Base-by-base conservation (phyloP, 2,329 filamentous ascomycete genomes). In the Fusarium armeniacum region DNA sequence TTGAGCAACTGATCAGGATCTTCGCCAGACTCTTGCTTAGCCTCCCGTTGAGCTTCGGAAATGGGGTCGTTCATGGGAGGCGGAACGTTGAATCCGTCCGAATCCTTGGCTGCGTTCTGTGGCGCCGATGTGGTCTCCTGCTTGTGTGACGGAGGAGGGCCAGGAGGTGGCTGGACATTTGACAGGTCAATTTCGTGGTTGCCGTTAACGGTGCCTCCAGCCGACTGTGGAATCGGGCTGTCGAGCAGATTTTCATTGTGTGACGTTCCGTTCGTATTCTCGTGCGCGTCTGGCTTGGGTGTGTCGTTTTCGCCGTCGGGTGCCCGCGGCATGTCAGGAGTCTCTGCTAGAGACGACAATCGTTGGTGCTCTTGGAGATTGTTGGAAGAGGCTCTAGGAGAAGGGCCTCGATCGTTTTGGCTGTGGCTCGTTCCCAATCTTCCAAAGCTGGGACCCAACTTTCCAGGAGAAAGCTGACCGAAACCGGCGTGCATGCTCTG, bases 21-120 rank as follows among this genome's bases (percentile, higher is more conserved):
- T 51, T 90, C 88, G 15, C 81, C 83, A 11, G 80, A 80, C 55
- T 84, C 85, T 76, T 60, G 68, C 33, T 70, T 67, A 18, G 72
- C 72, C n/a, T 94, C 92, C 44, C 85, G 85, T 77, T 94, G 87
- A 10, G 92, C 92, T 76, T 91, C 88, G 0, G 92, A 91, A 61
- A 95, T 91, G 5, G 89, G 84, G 77, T 90, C 83, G 71, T 89
- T 84, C 72, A 84, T 83, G 2, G 87, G 82, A 0, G 88, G 84
- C 0, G 91, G 92, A n/a, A 95, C 86, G 6, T 86, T 91, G 76
- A 90, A 96, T 9, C 93, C 93, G 69, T 97, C 93, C 0, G 88
- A 82, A 76, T 96, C 93, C 76, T 89, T 92, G 22, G 81, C 79
- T 58, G 84, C 45, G 43, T 46, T 44, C n/a, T 30, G 76, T 58